Base-by-base conservation (phyloP, 2,329 filamentous ascomycete species). In the Clonostachys byssicola region DNA sequence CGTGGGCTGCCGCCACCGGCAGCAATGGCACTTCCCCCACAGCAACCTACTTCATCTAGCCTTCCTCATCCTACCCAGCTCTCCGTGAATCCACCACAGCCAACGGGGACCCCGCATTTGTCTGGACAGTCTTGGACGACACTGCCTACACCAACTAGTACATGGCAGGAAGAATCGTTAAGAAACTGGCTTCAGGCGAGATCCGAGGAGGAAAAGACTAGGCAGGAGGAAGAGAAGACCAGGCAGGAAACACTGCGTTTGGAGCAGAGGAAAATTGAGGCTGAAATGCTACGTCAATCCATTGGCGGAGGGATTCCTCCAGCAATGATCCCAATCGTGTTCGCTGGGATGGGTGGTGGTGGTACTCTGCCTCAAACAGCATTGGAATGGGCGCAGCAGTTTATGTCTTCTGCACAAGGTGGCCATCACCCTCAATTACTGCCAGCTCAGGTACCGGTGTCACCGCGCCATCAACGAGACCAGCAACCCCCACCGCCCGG, bases 101-200 rank as follows among this genome's bases (percentile, higher is more conserved):
- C 8, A 30, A 30, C 23, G 23, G 23, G 23, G 23, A 30, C 23
- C 23, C 23, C 23, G 23, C 23, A 30, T 30, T 30, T 30, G 23
- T 30, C 23, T 9, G 23, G 23, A 10, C 58, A 60, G 34, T 30
- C 12, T 33, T 30, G 34, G 18, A 39, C 36, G 14, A 73, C 80
- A 50, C 67, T 88, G 38, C 85, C 85, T n/a, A 73, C 79, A 3
- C 78, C 80, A 33, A 82, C 85, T 30, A 76, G 79, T 39, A 78
- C 83, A 61, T 87, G 84, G 78, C 80, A 85, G 58, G 85, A 89
- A 57, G 86, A 89, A 36, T 78, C 82, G 4, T 87, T 88, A 83
- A 81, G 78, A 51, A 78, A 75, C 47, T 91, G 86, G 86, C 70
- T 90, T 18, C 67, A 78, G 47, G 83, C 86, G 46, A 89, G 85